Base-by-base conservation (phyloP, 2,329 filamentous ascomycete species). In the Aureobasidium sp. region DNA sequence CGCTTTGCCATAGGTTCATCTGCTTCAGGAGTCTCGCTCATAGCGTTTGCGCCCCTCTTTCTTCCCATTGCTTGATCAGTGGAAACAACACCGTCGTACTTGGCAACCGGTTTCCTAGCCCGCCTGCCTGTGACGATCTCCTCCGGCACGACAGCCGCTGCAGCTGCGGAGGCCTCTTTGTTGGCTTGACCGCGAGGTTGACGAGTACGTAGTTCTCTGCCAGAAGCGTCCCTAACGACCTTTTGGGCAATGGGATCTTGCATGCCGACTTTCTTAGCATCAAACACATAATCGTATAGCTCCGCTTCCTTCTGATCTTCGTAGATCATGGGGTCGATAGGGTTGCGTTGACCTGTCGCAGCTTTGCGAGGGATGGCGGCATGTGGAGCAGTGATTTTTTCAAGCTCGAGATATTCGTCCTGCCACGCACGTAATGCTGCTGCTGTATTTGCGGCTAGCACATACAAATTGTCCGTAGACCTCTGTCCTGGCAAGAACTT, bases 281-380 rank as follows among this genome's bases (percentile, higher is more conserved):
- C 81, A 68, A 82, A 82, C 37, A 76, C 77, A 69, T 85, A 86
- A 61, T 82, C 81, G 68, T 86, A 86, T 0, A 86, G 72, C 62
- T 80, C 79, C 1, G 83, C 79, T 72, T 86, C 83, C 66, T 85
- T 85, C 70, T 80, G 80, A 66, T 84, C 83, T 67, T 85, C 82
- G 64, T 78, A 85, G 2, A 82, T 69, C n/a, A 74, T 71, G 5
- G 73, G 72, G 14, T 76, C 72, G 29, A 78, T 68, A 12, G 81
- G 78, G 22, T 75, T 70, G 22, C 78, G 74, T 14, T 77, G 78
- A 22, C 78, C 78, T 62, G 77, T 78, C 33, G 75, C 77, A 8
- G 79, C 75, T 64, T 82, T 81, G 63, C 82, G 80, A 3, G 80
- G 77, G 42, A 78, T 74, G 45, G 78, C 75, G 62, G 77, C 75